Evolutionary conservation across 257 asterid species (phyloP), one percentile per base, ranked within the genome.

Genomic region (Hygrophila difformis): DNA sequence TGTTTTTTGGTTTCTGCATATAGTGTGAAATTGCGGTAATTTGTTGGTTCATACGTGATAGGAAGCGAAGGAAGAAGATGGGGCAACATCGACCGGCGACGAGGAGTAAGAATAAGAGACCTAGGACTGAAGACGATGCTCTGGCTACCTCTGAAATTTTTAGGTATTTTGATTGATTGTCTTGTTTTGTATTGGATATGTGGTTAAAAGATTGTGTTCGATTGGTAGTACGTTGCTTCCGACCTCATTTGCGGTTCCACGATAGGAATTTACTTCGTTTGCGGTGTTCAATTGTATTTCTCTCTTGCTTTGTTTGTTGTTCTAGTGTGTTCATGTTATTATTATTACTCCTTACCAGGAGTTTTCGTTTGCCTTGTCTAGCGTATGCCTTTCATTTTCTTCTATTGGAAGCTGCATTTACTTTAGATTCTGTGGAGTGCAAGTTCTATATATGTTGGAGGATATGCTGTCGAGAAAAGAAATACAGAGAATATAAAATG

Each of bases 51-150:
- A 55, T 53, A 63, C 35, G 61, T 14, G 35, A 46, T 45, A 14
- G 44, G 39, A 38, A 34, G n/a, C 37, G 44, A 59, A 38, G 50
- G 62, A 85, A 81, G 97, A 38, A 53, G 62, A 85, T 85, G 97
- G 78, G 89, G 44, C 70, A 79, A 70, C 72, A 76, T 53, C 78
- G 97, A 22, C 97, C 97, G 31, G 51, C 82, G 18, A 85, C 98
- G 59, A 73, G 96, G 59, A 79, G 96, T 66, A 89, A 85, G 65
- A 78, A 73, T 49, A 89, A 89, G 78, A 77, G 94, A 77, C 68
- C 55, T 48, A 70, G 77, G 65, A 51, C 63, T 18, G 96, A 82
- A 11, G 93, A 89, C 53, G 73, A 67, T 79, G 86, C 70, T 20
- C 92, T 72, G 9, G 53, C 65, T 22, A 51, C 78, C 57, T 66